Evolutionary conservation across 495 filamentous ascomycete species (phyloP), one percentile per base, ranked within the genome.

Genomic region (Podospora didyma): DNA sequence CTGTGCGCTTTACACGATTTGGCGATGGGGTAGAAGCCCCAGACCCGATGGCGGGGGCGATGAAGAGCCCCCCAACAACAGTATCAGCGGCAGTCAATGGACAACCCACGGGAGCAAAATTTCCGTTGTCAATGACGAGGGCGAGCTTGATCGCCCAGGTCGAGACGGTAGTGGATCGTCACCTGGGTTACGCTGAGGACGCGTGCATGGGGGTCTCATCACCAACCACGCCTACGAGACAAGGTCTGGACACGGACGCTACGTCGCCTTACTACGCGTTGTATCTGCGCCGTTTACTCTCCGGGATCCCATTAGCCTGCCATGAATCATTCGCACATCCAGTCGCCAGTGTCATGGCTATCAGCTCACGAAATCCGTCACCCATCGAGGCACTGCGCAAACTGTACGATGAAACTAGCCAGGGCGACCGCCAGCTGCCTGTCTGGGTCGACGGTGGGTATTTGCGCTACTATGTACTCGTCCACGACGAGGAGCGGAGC

Each of bases 321-420:
- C 90, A 96, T 61, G 94, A 98, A 72, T 95, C 93, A 1, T 96
- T 97, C 64, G 80, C 87, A 11, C 94, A 98, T 70, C 94, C 95
- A 0, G 92, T 97, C 4, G 92, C 95, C n/a, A 92, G 91, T 69
- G 83, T 97, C 19, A 93, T 97, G 66, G 89, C 93, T 4, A 95
- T 97, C 58, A 96, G 91, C 69, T 96, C 92, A 6, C 81, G 89
- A 56, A 92, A 91, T 59, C 76, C 79, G 12, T 72, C 82, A 3
- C 92, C 94, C 0, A 88, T 97, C 49, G 90, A 96, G 62, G 85
- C 90, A 19, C 76, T 98, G 28, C 77, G 92, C 24, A 84, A 83
- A 54, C 76, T 98, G 7, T 98, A 97, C 64, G 78, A 75, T 7
- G 84, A 89, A 51, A 92, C 90, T 16, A 87, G 79, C 46, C 79